Conservation (phyloP, 805 yeast species). For the Pichia nanzhaoensis region DNA sequence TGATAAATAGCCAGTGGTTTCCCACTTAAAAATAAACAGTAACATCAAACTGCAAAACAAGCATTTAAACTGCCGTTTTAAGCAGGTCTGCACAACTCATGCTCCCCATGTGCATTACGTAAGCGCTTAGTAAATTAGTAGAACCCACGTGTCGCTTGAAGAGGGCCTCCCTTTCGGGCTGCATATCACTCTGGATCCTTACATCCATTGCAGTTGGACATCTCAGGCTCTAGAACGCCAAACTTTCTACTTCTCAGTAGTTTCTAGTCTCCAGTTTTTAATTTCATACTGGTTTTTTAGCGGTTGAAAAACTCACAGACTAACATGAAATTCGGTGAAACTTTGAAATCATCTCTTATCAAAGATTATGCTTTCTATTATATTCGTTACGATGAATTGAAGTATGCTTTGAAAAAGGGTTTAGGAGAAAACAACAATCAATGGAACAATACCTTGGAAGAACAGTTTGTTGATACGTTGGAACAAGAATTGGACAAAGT, state of each 20-base stretch:
- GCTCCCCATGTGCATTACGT: too few species aligned
- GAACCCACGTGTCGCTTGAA: constrained; percentile 2
- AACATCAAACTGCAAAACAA: too few species aligned
- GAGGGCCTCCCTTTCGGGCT: neutral
- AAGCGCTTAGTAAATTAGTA: too few species aligned
- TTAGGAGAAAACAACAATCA: constrained; percentile 44
- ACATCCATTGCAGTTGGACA: too few species aligned
- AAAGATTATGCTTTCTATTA: constrained; percentile 89
- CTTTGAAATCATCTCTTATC: constrained; percentile 79
- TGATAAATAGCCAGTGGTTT: too few species aligned
- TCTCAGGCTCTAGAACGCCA: too few species aligned
- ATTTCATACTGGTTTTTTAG: neutral
- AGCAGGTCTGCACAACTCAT: too few species aligned
- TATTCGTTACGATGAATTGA: constrained; percentile 85
- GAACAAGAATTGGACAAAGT: constrained; percentile 91
- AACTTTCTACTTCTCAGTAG: too few species aligned
- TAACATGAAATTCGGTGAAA: constrained; percentile 92
- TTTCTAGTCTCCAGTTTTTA: too few species aligned
- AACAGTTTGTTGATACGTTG: constrained; percentile 63
- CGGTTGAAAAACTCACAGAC: neutral
- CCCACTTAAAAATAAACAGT: too few species aligned
- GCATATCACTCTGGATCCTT: too few species aligned
- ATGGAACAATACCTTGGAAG: constrained; percentile 81
- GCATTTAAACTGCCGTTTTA: too few species aligned
- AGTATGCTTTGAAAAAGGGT: constrained; percentile 68